Evolutionary conservation across 805 yeast species (phyloP), one percentile per base, ranked within the genome.

Genomic region (Grigorovia yakushimaensis): DNA sequence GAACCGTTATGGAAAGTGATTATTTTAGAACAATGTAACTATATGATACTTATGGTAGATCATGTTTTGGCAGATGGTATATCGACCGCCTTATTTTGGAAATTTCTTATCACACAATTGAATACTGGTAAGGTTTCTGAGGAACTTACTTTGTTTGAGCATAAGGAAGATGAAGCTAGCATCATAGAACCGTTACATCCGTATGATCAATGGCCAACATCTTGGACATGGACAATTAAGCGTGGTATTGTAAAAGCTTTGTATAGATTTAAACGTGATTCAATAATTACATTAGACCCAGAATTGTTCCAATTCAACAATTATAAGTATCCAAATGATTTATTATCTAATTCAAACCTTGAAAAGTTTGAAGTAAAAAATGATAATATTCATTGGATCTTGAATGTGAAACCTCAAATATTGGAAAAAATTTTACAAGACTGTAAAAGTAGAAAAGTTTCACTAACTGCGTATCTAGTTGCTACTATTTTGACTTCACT

Each of bases 31-130:
- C 38, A 45, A 23, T 41, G 46, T 11, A 53, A 50, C 15, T 50
- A 51, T 18, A n/a, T 61, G 27, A 18, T 59, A 10, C 37, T 62
- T 13, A 40, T 57, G 13, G 45, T 55, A 18, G 61, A 60, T 39
- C 66, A 62, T 47, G 52, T 52, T 1, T 46, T 60, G 17, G 55
- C 55, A 44, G 66, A 62, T 50, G 66, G 66, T 8, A 50, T 59
- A 42, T 54, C 64, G 1, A 50, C 55, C 20, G 55, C 54, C 1
- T 49, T 51, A 10, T 50, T 61, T 30, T 55, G 57, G 56, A 50
- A 51, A 18, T 33, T 46, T 1, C 46, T 61, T 18, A 18, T 61
- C 47, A 35, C 44, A 7, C 23, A 40, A 5, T 44, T 61, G 23
- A 39, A 27, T n/a, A 15, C 17, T 3, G 41, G 41, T 15, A 39